These are phyloP conservation scores for Solanum paucissectum DNA, from an alignment of 257 asterid genomes.

Conservation along the genomic window DNA sequence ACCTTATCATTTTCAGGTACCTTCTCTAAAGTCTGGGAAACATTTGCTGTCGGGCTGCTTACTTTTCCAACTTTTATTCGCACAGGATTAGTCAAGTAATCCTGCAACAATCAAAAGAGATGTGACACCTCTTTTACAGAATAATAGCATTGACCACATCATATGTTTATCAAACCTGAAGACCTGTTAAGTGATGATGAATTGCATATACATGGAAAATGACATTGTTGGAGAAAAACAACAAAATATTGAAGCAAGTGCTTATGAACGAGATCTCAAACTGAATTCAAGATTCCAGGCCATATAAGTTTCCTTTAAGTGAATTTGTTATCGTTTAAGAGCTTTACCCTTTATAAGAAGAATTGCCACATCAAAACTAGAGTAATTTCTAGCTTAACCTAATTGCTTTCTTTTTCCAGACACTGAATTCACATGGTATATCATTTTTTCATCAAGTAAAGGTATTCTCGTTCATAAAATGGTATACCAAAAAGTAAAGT, in stretches of 20 bases:
- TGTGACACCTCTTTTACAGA: not conserved
- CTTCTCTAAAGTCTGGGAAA: constrained; percentile 68
- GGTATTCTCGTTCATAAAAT: not conserved
- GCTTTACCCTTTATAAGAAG: not conserved
- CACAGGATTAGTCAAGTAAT: constrained; percentile 73
- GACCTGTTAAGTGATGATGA: not conserved
- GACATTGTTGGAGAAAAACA: not conserved
- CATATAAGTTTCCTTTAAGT: not conserved
- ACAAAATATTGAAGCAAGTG: not conserved
- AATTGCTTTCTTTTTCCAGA: not conserved
- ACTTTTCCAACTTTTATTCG: constrained; percentile 84
- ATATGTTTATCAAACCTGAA: not conserved
- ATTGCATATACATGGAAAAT: not conserved
- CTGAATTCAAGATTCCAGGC: not conserved
- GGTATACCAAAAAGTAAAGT: not conserved
- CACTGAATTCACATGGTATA: not conserved
- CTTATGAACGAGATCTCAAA: not conserved
- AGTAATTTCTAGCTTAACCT: not conserved
- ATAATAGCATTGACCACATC: not conserved
- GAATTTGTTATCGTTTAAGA: not conserved
- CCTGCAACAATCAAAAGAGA: constrained; percentile 26
- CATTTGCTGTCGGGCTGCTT: constrained; percentile 84
- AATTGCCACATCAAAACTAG: not conserved
- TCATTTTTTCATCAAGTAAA: not conserved
- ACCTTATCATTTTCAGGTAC: constrained; percentile 84